Evolutionary conservation across 2,329 filamentous ascomycete genomes (phyloP).

Genomic region (Paraconiothyrium sp.): DNA sequence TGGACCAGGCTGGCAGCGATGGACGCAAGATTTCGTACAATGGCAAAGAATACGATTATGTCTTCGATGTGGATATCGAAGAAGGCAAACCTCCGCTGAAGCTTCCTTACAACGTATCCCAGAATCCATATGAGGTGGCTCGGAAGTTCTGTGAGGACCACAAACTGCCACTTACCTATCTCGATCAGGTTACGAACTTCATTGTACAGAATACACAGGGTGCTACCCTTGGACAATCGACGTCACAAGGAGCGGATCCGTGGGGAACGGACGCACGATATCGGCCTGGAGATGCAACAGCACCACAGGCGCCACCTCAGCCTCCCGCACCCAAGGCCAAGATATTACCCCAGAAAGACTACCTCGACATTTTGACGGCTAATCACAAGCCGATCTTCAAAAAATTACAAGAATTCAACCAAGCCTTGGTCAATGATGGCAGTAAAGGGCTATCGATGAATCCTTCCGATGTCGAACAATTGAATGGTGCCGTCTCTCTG

Average conservation of each 20-base stretch:
- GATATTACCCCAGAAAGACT: conserved; percentile 79
- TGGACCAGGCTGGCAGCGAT: conserved; percentile 85
- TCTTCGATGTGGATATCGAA: conserved; percentile 96
- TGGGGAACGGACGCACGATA: conserved; percentile 83
- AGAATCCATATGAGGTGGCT: conserved; percentile 92
- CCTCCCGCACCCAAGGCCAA: conserved; percentile 59
- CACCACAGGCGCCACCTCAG: conserved; percentile 43
- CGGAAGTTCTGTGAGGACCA: conserved; percentile 91
- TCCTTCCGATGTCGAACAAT: conserved; percentile 71
- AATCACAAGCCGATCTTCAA: conserved; percentile 76
- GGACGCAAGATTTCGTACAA: conserved; percentile 71
- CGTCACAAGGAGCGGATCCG: conserved; percentile 69
- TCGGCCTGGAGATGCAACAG: conserved; percentile 71
- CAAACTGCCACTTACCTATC: conserved; percentile 83
- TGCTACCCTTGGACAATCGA: conserved; percentile 75
- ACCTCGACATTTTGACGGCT: conserved; percentile 78
- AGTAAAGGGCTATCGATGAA: conserved; percentile 79
- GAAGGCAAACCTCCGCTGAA: conserved; percentile 93
- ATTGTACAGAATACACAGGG: conserved; percentile 91
- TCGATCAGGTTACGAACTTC: conserved; percentile 93
- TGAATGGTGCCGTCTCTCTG: conserved; percentile 69
- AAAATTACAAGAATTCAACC: conserved; percentile 80
- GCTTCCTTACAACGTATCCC: conserved; percentile 89
- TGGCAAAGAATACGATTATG: conserved; percentile 92
- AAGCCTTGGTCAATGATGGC: conserved; percentile 74